These are phyloP conservation scores for Kwoniella shivajii DNA, from an alignment of 1,284 basidiomycete species.

Conservation along the genomic window DNA sequence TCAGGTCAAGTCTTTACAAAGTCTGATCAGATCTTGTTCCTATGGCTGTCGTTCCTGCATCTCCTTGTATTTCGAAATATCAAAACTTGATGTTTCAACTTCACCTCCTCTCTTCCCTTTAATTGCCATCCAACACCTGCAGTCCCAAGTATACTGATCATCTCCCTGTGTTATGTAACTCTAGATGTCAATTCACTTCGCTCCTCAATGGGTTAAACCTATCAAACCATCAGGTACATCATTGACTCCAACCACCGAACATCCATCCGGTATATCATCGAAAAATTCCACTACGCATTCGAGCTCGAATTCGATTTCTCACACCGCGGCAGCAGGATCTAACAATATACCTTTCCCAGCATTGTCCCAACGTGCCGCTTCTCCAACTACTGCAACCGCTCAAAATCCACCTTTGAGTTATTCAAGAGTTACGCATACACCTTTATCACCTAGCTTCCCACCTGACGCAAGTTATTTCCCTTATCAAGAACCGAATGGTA, in stretches of 20 bases:
- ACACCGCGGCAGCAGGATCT: constrained; percentile 33
- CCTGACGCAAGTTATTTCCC: constrained; percentile 61
- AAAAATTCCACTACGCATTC: not conserved
- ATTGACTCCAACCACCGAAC: constrained; percentile 32
- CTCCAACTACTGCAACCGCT: constrained; percentile 42
- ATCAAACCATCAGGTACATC: constrained; percentile 51
- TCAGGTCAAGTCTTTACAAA: too few species aligned
- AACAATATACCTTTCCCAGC: constrained; percentile 44
- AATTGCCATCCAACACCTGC: not conserved
- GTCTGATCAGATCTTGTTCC: too few species aligned
- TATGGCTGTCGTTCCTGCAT: too few species aligned
- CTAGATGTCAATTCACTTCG: constrained; percentile 54
- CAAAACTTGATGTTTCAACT: constrained; percentile 1
- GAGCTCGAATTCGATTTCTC: constrained; percentile 20
- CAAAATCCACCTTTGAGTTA: constrained; percentile 62
- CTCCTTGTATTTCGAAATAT: too few species aligned
- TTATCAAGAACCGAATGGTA: constrained; percentile 53
- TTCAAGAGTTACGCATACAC: constrained; percentile 58
- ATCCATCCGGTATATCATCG: constrained; percentile 7
- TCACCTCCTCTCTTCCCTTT: not conserved
- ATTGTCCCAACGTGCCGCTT: constrained; percentile 34
- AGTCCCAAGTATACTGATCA: not conserved
- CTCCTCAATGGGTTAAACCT: constrained; percentile 53
- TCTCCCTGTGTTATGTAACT: too few species aligned
- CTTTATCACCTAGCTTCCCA: constrained; percentile 56